Evolutionary conservation across 2,329 filamentous ascomycete genomes (phyloP), one percentile per base, ranked within the genome.

Genomic region (Kalmusia sp.): DNA sequence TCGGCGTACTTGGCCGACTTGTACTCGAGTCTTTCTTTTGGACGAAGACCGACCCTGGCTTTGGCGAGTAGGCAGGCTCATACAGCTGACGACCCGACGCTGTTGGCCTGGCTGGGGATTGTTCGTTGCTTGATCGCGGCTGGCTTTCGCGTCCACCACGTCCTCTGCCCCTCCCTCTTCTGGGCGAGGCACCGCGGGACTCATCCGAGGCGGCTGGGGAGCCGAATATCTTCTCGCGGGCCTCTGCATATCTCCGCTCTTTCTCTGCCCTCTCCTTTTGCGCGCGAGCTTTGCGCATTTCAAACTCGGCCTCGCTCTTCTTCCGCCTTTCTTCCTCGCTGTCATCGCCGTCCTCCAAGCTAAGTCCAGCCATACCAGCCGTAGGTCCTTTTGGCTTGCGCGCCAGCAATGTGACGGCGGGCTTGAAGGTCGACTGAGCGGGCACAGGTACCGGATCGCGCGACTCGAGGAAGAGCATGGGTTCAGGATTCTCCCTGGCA

Each of bases 221-320:
- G 17, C 92, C 92, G 73, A 97, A 93, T 50, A 97, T 88, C 71
- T 92, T 89, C 64, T 93, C 91, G 25, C 93, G 84, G 5, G 88
- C 91, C 77, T 96, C 92, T 56, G 96, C 90, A 71, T 97, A 97
- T 55, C 90, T 89, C 51, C 87, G 87, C 78, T 96, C 90, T 78
- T 95, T 96, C 77, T 96, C 92, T 69, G 96, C 92, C 8, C 87
- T 84, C 64, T 96, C 91, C 43, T 84, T 83, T 70, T 92, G 86
- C 48, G 93, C 90, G 68, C 89, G 89, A 21, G 87, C 84, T 57
- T 90, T 87, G 28, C 92, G 84, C 77, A 96, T 89, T 64, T 93
- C 90, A 3, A 88, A 84, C 0, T 86, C 89, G 37, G 86, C 84
- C 62, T 87, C 86, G 17, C 82, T 79, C 58, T 85, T 84, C 69